Evolutionary conservation across 2,329 filamentous ascomycete genomes (phyloP), one percentile per base, ranked within the genome.

Genomic region (Paramyrothecium roridum): DNA sequence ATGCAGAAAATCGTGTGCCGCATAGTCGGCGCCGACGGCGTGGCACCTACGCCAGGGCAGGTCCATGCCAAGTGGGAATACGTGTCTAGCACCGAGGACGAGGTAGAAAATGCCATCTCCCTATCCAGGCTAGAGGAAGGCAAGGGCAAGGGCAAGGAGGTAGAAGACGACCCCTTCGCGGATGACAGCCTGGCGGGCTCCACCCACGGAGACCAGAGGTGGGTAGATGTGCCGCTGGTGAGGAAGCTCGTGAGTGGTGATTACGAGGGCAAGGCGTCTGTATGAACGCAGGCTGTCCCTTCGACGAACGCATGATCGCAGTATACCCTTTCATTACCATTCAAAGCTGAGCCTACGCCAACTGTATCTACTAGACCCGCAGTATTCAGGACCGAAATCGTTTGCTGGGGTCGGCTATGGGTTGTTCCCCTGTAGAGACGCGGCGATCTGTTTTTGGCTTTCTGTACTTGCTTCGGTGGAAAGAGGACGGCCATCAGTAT

Each of bases 31-130:
- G 90, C 90, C 0, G 88, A 93, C 34, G 84, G 84, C 22, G 80
- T 84, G 52, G 85, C 85, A 63, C 86, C 90, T 0, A 85, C 84
- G 59, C 84, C 89, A 6, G 91, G 92, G 0, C 86, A 84, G 53
- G 82, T 96, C 10, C 93, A 99, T 70, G 90, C 90, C 1, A 80
- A 87, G 54, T 97, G 93, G 86, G 92, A 96, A 68, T 75, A 78
- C 56, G 65, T 57, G 21, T 65, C 75, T 2, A 55, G 67, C 0
- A 80, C 76, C 2, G 76, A 70, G 11, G 69, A 81, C 43, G 73
- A 59, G 0, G 63, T 82, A 1, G 71, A 71, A 4, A 88, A 85
- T 60, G 86, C 85, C 11, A 82, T 97, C 54, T 87, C 84, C 4
- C 77, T 92, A 53, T 84, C 82, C 6, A 75, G 75, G 56, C 71